Evolutionary conservation across 2,329 filamentous ascomycete species (phyloP).

Genomic region (Pestalotiopsis sp.): DNA sequence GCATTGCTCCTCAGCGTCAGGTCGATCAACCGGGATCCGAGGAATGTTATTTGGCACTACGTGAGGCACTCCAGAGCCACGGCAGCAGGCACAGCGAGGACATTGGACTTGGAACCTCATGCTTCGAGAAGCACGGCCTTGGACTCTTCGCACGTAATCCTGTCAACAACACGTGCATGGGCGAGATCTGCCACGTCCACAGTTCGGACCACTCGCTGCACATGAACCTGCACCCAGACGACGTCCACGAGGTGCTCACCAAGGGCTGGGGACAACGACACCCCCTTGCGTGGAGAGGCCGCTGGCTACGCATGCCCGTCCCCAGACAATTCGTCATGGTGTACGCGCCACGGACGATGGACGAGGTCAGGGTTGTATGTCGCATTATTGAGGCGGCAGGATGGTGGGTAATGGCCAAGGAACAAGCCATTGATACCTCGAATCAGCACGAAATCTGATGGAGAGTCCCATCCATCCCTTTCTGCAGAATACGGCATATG

Average conservation of each 20-base stretch:
- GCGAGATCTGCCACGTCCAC: conserved; percentile 83
- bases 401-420: conserved; percentile 61
- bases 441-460: neutral
- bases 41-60: conserved; percentile 56
- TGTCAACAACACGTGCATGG: conserved; percentile 69
- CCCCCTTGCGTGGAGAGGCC: conserved; percentile 65
- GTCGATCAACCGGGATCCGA: conserved; percentile 57
- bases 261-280: conserved; percentile 78
- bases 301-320: conserved; percentile 65
- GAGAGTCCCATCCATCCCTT: no score
- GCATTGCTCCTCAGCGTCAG: conserved; percentile 16
- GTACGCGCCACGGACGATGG: conserved; percentile 69
- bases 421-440: conserved; percentile 34
- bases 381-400: conserved; percentile 72
- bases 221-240: conserved; percentile 76
- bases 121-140: conserved; percentile 80
- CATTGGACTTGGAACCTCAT: conserved; percentile 66
- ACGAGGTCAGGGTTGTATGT: conserved; percentile 67
- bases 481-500: no score
- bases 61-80: conserved; percentile 52
- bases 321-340: conserved; percentile 77
- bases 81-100: conserved; percentile 42
- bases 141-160: conserved; percentile 70
- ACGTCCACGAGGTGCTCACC: conserved; percentile 70
- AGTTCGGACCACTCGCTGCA: conserved; percentile 76